A percentile compares a stretch with the other conserved stretches of the same genome.
Conservation (phyloP, 177 flowering plant species). For the Vitis hybrid region DNA sequence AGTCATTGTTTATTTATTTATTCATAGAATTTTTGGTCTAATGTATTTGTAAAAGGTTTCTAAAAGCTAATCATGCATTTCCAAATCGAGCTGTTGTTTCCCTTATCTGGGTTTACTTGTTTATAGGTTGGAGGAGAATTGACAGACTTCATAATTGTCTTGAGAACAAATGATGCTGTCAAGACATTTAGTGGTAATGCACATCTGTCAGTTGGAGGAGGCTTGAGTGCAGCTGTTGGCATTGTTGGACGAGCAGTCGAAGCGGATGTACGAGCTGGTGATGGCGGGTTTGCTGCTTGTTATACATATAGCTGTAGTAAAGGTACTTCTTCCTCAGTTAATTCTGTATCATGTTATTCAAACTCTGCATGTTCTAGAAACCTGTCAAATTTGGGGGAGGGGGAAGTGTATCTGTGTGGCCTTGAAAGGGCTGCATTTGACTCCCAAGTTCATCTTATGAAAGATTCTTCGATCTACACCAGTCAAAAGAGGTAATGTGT, state of each 20-base stretch:
- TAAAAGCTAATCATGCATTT: not conserved
- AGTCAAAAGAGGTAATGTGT: no score
- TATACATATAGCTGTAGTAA: slow-evolving; percentile 97
- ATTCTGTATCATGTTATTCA: no score
- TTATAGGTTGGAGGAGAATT: slow-evolving; percentile 90
- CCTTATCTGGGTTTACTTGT: not conserved
- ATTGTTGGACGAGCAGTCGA: slow-evolving; percentile 75
- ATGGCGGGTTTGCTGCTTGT: slow-evolving; percentile 92
- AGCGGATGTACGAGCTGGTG: slow-evolving; percentile 88
- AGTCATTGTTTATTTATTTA: no score
- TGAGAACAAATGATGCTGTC: slow-evolving; percentile 80
- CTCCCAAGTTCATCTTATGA: no score
- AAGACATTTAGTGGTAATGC: slow-evolving; percentile 76
- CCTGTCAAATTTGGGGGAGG: no score
- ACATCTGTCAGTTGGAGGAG: slow-evolving; percentile 89
- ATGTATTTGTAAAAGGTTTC: no score
- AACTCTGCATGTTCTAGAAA: no score
- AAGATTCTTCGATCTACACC: no score
- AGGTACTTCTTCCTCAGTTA: slow-evolving; percentile 40
- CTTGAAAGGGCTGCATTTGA: no score
- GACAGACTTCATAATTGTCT: slow-evolving; percentile 85
- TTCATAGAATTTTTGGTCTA: no score
- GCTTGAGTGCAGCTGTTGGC: slow-evolving; percentile 91
- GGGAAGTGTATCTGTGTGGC: no score
- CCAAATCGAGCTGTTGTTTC: not conserved